Evolutionary conservation across 345 rosid genomes (phyloP), one percentile per base, ranked within the genome.

Genomic region (Gossypium australe): DNA sequence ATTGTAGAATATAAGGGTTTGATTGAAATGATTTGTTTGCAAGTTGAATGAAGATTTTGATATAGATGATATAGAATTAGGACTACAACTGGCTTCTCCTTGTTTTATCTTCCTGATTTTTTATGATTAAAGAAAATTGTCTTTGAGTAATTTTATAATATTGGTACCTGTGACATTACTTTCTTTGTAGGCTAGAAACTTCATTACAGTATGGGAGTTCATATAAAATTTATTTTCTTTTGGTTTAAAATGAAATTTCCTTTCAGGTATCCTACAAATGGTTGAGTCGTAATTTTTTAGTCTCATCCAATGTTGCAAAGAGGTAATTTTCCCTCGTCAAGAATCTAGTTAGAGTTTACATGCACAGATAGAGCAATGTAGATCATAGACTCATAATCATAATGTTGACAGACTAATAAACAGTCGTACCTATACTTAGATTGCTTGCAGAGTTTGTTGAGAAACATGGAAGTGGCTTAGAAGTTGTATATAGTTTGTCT

Each of bases 261-360:
- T 87, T 77, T 76, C 88, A 95, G 99, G 98, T 95, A 77, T 93
- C 99, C 27, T 95, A 86, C 83, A 95, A 95, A 83, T 95, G 99
- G 99, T 79, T 95, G 73, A 93, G 98, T 84, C 93, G 98, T 71
- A 91, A 89, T 49, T 95, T 89, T 78, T 82, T 81, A 62, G 80
- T 91, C 49, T 82, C 99, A 29, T 93, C 99, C 67, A 84, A 89
- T 73, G 76, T 85, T 51, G 96, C 99, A 13, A 90, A 95, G 83
- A 87, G 94, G 99, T 91, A 76, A 45, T 9, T 14, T 4, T 22
- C 2, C 49, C 18, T 18, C 34, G 11, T 10, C 16, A 29, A 48
- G 76, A 62, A 48, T 48, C 13, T 62, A 27, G 27, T 62, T 73
- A 63, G 18, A 66, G 20, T 78, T 52, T 38, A 17, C 10, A 11